A percentile compares a stretch with the other conserved stretches of the same genome.
These are phyloP conservation scores for Trichoderma orchidacearum DNA, from an alignment of 495 filamentous ascomycete species.

Conservation along the genomic window DNA sequence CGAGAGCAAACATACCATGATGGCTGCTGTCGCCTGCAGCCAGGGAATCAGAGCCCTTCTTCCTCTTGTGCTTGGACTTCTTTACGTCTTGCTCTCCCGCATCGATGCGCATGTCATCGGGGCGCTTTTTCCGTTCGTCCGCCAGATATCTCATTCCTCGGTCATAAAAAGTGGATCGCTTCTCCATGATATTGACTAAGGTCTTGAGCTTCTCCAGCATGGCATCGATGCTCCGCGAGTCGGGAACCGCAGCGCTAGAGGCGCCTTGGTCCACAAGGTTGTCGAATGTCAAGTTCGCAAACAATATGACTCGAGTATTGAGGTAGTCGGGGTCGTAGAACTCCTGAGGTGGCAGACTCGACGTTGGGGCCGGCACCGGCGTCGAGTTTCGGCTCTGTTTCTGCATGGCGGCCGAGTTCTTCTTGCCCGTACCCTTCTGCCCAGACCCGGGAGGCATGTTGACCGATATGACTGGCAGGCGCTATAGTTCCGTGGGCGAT, in stretches of 20 bases:
- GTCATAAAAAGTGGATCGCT: slow-evolving; percentile 49
- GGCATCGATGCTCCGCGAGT: slow-evolving; percentile 56
- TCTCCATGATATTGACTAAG: slow-evolving; percentile 51
- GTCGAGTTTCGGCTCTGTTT: slow-evolving; percentile 81
- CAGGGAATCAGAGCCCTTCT: slow-evolving; percentile 33
- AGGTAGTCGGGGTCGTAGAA: slow-evolving; percentile 50
- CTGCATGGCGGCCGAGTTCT: slow-evolving; percentile 49
- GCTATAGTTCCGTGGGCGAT: background rate
- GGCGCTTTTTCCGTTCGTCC: slow-evolving; percentile 44
- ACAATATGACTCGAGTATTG: slow-evolving; percentile 36
- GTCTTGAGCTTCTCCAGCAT: slow-evolving; percentile 53
- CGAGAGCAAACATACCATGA: slow-evolving; percentile 38
- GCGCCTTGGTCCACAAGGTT: slow-evolving; percentile 55
- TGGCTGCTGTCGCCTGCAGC: slow-evolving; percentile 52
- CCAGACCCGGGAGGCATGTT: slow-evolving; percentile 38
- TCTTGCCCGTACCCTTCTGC: slow-evolving; percentile 69
- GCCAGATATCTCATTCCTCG: slow-evolving; percentile 59
- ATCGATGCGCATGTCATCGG: slow-evolving; percentile 32
- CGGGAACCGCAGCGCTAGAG: slow-evolving; percentile 52
- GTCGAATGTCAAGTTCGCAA: slow-evolving; percentile 48
- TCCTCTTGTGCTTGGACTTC: slow-evolving; percentile 43
- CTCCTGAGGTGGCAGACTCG: slow-evolving; percentile 37
- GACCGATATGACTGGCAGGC: background rate
- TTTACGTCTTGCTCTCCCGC: slow-evolving; percentile 34
- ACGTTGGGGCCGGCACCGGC: slow-evolving; percentile 35